These are phyloP conservation scores for Nemania sp. DNA, from an alignment of 2,329 filamentous ascomycete genomes.

Conservation along the genomic window DNA sequence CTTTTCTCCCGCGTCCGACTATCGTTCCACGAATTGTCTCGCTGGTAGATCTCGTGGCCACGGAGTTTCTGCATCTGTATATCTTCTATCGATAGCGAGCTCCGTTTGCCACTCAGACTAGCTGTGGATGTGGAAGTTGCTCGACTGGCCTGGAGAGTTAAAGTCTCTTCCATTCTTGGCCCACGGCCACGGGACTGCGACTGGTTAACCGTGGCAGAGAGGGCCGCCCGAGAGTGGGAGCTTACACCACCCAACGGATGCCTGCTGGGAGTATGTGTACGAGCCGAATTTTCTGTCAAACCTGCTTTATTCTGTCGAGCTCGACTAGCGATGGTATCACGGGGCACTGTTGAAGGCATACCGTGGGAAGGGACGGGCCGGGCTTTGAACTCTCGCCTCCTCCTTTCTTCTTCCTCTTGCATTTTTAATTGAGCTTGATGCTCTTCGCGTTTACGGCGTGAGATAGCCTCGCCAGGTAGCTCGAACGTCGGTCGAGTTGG, in stretches of 20 bases:
- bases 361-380: slow-evolving; percentile 64
- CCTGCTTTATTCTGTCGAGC: slow-evolving; percentile 61
- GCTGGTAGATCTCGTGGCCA: slow-evolving; percentile 65
- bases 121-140: slow-evolving; percentile 61
- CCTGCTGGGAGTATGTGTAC: slow-evolving; percentile 46
- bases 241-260: slow-evolving; percentile 43
- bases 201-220: slow-evolving; percentile 48
- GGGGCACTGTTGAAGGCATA: slow-evolving; percentile 58
- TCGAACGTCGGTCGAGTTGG: slow-evolving; percentile 69
- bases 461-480: slow-evolving; percentile 72
- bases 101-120: slow-evolving; percentile 59
- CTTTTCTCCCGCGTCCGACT: slow-evolving; percentile 65
- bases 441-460: slow-evolving; percentile 66
- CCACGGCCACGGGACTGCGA: slow-evolving; percentile 47
- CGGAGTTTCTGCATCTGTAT: slow-evolving; percentile 63
- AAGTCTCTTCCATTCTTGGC: slow-evolving; percentile 36
- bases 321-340: slow-evolving; percentile 69
- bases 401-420: slow-evolving; percentile 70
- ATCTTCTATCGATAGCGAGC: slow-evolving; percentile 64
- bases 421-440: slow-evolving; percentile 65
- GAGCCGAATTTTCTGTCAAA: slow-evolving; percentile 46
- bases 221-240: slow-evolving; percentile 50
- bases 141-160: slow-evolving; percentile 49
- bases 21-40: slow-evolving; percentile 62
- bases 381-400: slow-evolving; percentile 73